Conservation (phyloP, 495 filamentous ascomycete species). For the Wilcoxina mikolae region DNA sequence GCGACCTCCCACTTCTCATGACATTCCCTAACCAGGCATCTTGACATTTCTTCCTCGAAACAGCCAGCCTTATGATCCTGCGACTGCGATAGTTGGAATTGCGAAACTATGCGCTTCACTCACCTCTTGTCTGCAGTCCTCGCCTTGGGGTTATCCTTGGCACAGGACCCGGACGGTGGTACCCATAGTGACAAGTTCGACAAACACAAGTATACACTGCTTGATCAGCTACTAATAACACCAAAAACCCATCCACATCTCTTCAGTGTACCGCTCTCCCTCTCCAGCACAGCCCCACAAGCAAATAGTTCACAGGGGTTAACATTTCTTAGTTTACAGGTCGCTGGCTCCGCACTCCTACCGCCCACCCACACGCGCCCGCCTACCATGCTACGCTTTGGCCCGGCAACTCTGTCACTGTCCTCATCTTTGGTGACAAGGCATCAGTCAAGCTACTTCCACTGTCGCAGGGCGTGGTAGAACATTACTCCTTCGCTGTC, state of each 20-base stretch:
- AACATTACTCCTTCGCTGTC: constrained; percentile 21
- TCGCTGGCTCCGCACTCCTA: constrained; percentile 22
- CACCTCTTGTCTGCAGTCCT: neutral
- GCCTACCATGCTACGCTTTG: constrained; percentile 19
- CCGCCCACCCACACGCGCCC: constrained; percentile 11
- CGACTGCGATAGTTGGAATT: neutral
- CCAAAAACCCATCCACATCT: constrained; percentile 19
- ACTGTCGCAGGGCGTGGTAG: constrained; percentile 12
- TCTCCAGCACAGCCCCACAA: neutral
- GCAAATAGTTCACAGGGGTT: neutral
- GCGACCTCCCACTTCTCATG: too few species aligned
- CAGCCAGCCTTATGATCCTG: neutral
- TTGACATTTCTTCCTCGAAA: too few species aligned
- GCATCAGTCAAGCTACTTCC: constrained; percentile 14
- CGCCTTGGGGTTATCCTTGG: neutral
- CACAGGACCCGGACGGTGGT: constrained; percentile 10
- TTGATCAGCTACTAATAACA: constrained; percentile 11
- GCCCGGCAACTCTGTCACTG: constrained; percentile 21
- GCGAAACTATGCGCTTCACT: neutral
- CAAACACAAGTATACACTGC: constrained; percentile 15
- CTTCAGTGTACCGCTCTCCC: constrained; percentile 13
- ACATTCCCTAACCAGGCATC: too few species aligned
- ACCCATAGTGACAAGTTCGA: constrained; percentile 17
- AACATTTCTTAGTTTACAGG: constrained; percentile 17
- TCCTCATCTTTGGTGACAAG: constrained; percentile 15